Evolutionary conservation across 176 grass and related monocot species (phyloP), one percentile per base, ranked within the genome.

Genomic region (Musa itinerans): DNA sequence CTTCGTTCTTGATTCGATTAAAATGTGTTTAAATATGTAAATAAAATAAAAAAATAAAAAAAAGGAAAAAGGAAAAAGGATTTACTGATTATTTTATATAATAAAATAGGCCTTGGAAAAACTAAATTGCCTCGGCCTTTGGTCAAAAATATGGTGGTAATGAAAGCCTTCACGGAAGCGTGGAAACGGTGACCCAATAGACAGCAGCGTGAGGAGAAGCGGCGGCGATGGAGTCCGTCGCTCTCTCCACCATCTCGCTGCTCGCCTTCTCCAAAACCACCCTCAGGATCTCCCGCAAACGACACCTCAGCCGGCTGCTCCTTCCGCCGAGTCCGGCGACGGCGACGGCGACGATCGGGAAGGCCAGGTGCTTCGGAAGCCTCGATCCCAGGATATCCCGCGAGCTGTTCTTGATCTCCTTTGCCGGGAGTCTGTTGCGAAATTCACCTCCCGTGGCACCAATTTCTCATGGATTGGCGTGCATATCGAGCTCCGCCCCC

Each of bases 221-320:
- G 52, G 20, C 14, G 72, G 51, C 74, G 29, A 98, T 99, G 90
- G 95, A 91, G 58, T 78, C 85, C 29, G n/a, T 25, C 77, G 54
- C 73, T 73, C 27, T 87, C 69, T 81, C 81, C 54, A 74, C 90
- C 51, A 27, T 84, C 57, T 90, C 95, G n/a, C 72, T 89, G n/a
- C 84, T 87, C 73, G 80, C 86, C 53, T 83, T 99, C 76, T 94
- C 90, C 72, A 93, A 84, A 73, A 84, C 86, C 61, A 84, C 86
- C 61, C 64, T 91, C 50, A 84, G 68, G 62, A 65, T 82, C 22
- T 81, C 63, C 78, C 80, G 82, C 78, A 85, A 71, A 72, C 65
- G 76, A 76, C 11, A 70, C 84, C 59, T 72, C 49, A 9, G 77
- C 52, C 11, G 72, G 83, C 71, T 26, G 70, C 77, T 52, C 64